phyloP scores from a whole-genome alignment of 78 protist genomes.

The Dictyostelium intermedium region DNA sequence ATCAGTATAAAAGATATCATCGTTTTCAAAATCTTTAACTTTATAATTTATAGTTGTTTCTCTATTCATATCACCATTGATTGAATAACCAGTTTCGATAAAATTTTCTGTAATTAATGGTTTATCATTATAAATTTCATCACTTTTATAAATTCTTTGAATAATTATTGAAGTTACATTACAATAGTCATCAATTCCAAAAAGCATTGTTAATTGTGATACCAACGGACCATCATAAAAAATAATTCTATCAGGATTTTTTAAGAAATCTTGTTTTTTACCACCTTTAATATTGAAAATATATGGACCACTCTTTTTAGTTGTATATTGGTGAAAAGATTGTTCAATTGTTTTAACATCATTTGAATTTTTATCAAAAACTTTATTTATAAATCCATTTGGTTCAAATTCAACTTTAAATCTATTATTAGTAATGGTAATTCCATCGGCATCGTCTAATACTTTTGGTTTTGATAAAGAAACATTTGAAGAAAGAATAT shows the following conservation, averaged over 20 bases:
- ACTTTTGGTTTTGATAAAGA: background rate
- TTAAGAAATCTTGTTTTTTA: background rate
- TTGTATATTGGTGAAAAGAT: background rate
- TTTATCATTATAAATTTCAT: background rate
- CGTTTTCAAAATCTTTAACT: background rate
- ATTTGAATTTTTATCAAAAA: background rate
- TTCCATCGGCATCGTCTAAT: background rate
- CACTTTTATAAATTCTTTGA: constrained; percentile 4
- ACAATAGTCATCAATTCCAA: background rate
- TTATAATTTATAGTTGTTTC: constrained; percentile 17
- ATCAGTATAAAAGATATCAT: constrained; percentile 58
- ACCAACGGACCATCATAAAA: constrained; percentile 5
- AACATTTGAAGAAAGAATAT: background rate
- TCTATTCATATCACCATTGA: constrained; percentile 2
- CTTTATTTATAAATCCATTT: background rate
- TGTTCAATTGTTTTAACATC: background rate
- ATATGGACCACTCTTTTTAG: constrained; percentile 1
- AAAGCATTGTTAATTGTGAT: background rate
- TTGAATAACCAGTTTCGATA: constrained; percentile 40
- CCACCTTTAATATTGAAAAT: background rate
- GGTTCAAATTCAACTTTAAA: background rate
- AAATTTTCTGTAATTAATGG: background rate
- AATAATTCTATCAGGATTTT: background rate
- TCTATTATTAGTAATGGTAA: background rate
- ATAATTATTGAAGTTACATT: background rate